Conservation (phyloP, 2,329 filamentous ascomycete genomes). For the Phoma sp. region DNA sequence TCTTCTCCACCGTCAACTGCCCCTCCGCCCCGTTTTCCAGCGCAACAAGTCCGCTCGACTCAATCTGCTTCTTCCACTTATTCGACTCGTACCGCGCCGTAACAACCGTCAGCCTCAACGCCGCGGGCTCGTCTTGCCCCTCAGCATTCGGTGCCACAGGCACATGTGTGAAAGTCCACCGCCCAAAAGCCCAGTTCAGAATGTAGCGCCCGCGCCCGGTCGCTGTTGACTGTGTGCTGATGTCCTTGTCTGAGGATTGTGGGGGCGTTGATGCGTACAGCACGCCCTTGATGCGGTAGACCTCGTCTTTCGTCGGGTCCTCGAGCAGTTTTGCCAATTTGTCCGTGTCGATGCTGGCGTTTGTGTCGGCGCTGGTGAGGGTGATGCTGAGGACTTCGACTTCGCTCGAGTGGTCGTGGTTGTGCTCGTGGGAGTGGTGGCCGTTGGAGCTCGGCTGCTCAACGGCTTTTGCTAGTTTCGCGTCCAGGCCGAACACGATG, state of each 20-base stretch:
- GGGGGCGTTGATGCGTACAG: conserved; percentile 56
- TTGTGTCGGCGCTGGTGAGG: conserved; percentile 57
- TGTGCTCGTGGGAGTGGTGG: conserved; percentile 65
- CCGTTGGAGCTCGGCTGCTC: conserved; percentile 55
- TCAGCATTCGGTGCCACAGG: conserved; percentile 28
- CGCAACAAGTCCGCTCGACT: conserved; percentile 57
- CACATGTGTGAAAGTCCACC: conserved; percentile 85
- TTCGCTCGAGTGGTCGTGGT: conserved; percentile 75
- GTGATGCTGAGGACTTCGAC: conserved; percentile 91
- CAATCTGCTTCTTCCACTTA: conserved; percentile 78
- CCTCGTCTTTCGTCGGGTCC: conserved; percentile 84
- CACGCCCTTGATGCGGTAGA: conserved; percentile 90
- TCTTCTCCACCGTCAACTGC: conserved; percentile 29
- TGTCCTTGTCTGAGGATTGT: conserved; percentile 51
- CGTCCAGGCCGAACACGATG: conserved; percentile 86
- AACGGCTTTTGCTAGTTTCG: conserved; percentile 67
- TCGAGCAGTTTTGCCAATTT: conserved; percentile 63
- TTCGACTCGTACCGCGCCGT: conserved; percentile 74
- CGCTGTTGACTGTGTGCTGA: conserved; percentile 34
- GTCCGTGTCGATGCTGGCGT: conserved; percentile 67
- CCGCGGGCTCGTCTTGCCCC: conserved; percentile 57
- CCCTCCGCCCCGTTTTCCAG: conserved; percentile 32
- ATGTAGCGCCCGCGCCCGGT: conserved; percentile 70
- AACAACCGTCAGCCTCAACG: conserved; percentile 76
- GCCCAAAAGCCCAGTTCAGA: conserved; percentile 96